A percentile compares a stretch with the other conserved stretches of the same genome.
Evolutionary conservation across 306 rosid species (phyloP).

Genomic region (Glycine tomentella): DNA sequence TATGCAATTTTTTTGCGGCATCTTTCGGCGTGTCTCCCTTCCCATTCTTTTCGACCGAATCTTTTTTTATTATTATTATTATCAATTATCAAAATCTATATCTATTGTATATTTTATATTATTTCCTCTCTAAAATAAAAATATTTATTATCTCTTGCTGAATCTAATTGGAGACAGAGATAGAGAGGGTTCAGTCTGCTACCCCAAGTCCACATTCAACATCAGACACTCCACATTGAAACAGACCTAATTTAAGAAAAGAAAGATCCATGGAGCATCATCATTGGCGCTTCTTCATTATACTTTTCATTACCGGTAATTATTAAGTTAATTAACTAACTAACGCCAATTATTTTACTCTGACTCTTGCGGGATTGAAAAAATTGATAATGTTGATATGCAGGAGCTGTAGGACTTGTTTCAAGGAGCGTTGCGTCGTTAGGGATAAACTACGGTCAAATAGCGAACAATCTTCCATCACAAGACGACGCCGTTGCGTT

Average conservation of each 20-base stretch:
- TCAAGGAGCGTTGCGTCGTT: slow-evolving; percentile 50
- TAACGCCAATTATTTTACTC: no score
- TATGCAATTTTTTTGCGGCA: slow-evolving; percentile 8
- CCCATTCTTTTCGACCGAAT: slow-evolving; percentile 30
- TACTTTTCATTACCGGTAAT: slow-evolving; percentile 45
- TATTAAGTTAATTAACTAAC: not conserved
- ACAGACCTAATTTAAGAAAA: slow-evolving; percentile 2
- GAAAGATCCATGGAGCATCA: slow-evolving; percentile 61
- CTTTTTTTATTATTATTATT: no score
- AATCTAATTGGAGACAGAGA: not conserved
- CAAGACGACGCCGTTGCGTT: slow-evolving; percentile 71
- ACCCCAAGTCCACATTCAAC: not conserved
- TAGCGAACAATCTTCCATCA: slow-evolving; percentile 83
- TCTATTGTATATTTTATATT: not conserved
- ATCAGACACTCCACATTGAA: not conserved
- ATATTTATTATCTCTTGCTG: not conserved
- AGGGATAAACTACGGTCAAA: slow-evolving; percentile 95
- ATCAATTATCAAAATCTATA: no score
- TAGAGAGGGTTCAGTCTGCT: not conserved
- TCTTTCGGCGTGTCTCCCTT: slow-evolving; percentile 47
- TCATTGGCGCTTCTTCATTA: not conserved
- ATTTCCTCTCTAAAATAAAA: not conserved
- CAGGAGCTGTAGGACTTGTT: slow-evolving; percentile 31
- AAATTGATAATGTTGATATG: not conserved
- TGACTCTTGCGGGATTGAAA: not conserved